Conservation (phyloP, 768 basidiomycete species). For the Lentinus tigrinus region DNA sequence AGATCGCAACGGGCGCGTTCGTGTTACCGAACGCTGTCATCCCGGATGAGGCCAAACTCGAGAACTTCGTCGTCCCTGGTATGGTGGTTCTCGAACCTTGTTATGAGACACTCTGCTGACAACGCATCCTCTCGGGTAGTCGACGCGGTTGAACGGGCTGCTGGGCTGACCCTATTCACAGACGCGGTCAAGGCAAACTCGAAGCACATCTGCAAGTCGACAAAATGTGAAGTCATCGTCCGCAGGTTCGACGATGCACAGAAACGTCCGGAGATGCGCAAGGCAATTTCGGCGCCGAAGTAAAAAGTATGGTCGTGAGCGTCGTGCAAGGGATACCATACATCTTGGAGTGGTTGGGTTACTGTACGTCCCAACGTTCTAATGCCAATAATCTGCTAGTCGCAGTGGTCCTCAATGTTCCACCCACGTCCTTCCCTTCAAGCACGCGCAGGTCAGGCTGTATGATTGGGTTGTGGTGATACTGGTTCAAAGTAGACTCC, state of each 20-base stretch:
- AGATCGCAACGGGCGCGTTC: slow-evolving; percentile 90
- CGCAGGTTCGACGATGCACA: slow-evolving; percentile 89
- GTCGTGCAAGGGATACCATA: too few species aligned
- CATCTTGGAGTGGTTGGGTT: background rate
- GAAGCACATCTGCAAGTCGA: slow-evolving; percentile 85
- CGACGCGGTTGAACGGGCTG: slow-evolving; percentile 87
- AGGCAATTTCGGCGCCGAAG: slow-evolving; percentile 49
- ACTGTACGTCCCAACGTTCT: too few species aligned
- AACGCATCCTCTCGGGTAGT: slow-evolving; percentile 45
- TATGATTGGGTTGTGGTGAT: too few species aligned
- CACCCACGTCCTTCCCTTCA: too few species aligned
- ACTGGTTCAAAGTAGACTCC: too few species aligned
- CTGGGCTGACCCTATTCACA: slow-evolving; percentile 87
- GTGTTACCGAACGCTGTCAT: slow-evolving; percentile 95
- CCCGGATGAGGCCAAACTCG: slow-evolving; percentile 76
- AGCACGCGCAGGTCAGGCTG: too few species aligned
- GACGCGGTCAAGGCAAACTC: slow-evolving; percentile 70
- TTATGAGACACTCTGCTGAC: slow-evolving; percentile 1
- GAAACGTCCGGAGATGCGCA: slow-evolving; percentile 56
- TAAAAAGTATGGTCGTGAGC: slow-evolving; percentile 4
- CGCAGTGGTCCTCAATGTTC: too few species aligned
- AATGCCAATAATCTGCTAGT: too few species aligned
- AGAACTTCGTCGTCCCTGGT: slow-evolving; percentile 84
- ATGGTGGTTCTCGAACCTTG: slow-evolving; percentile 20
- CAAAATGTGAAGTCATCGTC: slow-evolving; percentile 86